phyloP scores from a whole-genome alignment of 139 green algal genomes.

The Eudorina sp. region DNA sequence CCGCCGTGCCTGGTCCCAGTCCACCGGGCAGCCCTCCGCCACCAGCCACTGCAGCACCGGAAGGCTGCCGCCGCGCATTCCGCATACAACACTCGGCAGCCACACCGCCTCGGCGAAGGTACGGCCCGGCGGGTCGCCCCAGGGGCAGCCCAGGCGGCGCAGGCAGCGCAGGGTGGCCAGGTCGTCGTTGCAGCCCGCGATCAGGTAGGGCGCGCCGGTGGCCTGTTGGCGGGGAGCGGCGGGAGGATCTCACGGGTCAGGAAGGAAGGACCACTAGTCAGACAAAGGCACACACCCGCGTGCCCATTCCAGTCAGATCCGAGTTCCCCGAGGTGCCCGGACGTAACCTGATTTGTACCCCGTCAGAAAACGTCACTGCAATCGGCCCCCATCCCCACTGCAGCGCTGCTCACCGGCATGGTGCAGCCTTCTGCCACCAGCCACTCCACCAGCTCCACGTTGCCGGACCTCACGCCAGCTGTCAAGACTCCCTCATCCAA shows the following conservation, averaged over 20 bases:
- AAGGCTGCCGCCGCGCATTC: neutral
- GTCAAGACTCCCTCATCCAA: neutral
- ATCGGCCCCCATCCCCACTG: too few species aligned
- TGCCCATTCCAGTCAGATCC: too few species aligned
- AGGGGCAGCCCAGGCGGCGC: constrained; percentile 20
- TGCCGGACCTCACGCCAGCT: neutral
- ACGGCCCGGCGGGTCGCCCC: too few species aligned
- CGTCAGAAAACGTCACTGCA: too few species aligned
- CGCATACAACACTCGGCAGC: too few species aligned
- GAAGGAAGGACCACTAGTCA: too few species aligned
- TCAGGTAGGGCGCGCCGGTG: neutral
- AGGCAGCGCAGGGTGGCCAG: constrained; percentile 28
- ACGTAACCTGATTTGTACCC: too few species aligned
- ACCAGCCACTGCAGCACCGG: neutral
- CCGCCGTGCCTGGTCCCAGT: neutral
- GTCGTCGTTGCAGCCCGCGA: neutral
- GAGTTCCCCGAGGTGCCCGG: too few species aligned
- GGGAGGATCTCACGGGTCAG: too few species aligned
- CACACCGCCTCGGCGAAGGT: neutral
- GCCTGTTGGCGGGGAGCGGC: too few species aligned
- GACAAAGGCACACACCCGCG: too few species aligned
- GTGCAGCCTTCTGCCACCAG: neutral
- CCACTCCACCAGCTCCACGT: neutral
- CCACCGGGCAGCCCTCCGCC: neutral
- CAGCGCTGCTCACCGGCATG: constrained; percentile 19